Conservation (phyloP, 352 stramenopile genomes). For the Pythium aristosporum region DNA sequence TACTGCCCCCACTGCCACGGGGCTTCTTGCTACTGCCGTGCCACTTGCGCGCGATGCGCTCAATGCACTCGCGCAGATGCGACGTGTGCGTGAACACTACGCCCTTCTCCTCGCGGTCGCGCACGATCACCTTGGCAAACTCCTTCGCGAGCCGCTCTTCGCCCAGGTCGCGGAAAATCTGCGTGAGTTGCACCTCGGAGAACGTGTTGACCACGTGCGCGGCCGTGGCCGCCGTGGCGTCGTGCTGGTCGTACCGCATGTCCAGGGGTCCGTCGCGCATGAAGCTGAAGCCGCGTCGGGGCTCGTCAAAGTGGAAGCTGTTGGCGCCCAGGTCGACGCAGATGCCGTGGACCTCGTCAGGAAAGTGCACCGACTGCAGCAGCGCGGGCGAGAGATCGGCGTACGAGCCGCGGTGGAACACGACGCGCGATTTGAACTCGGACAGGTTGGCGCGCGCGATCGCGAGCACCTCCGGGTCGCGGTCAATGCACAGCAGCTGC, state of each 20-base stretch:
- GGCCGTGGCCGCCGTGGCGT: constrained; percentile 34
- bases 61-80: constrained; percentile 70
- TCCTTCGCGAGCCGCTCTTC: constrained; percentile 78
- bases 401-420: constrained; percentile 65
- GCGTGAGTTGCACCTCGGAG: constrained; percentile 74
- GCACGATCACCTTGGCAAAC: constrained; percentile 77
- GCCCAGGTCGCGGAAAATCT: constrained; percentile 70
- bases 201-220: constrained; percentile 67
- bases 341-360: constrained; percentile 56
- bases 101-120: constrained; percentile 49
- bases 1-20: constrained; percentile 5
- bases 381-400: constrained; percentile 39
- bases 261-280: constrained; percentile 73
- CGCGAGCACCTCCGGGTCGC: constrained; percentile 68
- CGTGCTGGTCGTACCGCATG: constrained; percentile 75
- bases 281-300: constrained; percentile 69
- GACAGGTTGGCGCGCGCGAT: constrained; percentile 52
- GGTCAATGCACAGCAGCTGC: constrained; percentile 77
- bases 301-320: constrained; percentile 80
- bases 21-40: constrained; percentile 21
- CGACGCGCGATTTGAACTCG: constrained; percentile 47
- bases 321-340: constrained; percentile 81
- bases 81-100: constrained; percentile 59
- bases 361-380: constrained; percentile 42
- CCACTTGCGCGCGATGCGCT: constrained; percentile 76